Evolutionary conservation across 2,329 filamentous ascomycete species (phyloP).

Genomic region (Neopestalotiopsis sp.): DNA sequence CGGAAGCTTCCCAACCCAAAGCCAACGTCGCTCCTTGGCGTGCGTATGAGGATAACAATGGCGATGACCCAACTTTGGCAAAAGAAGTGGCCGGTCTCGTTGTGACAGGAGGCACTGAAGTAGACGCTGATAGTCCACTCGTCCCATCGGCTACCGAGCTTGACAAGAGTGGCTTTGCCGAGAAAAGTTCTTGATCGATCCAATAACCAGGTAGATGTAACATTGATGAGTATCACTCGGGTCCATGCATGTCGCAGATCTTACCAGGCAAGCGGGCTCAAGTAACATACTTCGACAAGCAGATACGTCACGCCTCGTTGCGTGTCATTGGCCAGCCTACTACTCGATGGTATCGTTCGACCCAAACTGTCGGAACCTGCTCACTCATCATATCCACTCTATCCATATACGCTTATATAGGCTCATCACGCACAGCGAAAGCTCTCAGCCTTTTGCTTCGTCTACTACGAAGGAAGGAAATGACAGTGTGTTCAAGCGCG

Average conservation of each 20-base stretch:
- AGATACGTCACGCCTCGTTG: too few species aligned
- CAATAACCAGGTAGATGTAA: background rate
- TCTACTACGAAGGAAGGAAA: background rate
- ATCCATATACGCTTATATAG: background rate
- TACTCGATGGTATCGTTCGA: background rate
- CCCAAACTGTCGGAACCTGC: background rate
- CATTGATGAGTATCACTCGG: background rate
- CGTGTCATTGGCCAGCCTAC: background rate
- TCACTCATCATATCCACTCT: background rate
- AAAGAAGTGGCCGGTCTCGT: slow-evolving; percentile 50
- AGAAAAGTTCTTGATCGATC: slow-evolving; percentile 35
- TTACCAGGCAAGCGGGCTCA: background rate
- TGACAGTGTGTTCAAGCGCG: too few species aligned
- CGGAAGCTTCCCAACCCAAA: slow-evolving; percentile 67
- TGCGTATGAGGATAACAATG: slow-evolving; percentile 46
- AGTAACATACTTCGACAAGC: too few species aligned
- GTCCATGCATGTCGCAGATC: background rate
- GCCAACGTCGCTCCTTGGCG: slow-evolving; percentile 74
- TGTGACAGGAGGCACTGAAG: slow-evolving; percentile 34
- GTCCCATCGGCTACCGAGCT: slow-evolving; percentile 56
- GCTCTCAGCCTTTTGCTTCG: background rate
- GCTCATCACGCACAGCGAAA: background rate
- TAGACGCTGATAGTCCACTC: slow-evolving; percentile 54
- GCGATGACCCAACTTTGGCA: slow-evolving; percentile 44
- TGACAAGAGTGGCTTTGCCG: slow-evolving; percentile 61